These are phyloP conservation scores for Mycena vitilis DNA, from an alignment of 768 basidiomycete genomes.

Conservation along the genomic window DNA sequence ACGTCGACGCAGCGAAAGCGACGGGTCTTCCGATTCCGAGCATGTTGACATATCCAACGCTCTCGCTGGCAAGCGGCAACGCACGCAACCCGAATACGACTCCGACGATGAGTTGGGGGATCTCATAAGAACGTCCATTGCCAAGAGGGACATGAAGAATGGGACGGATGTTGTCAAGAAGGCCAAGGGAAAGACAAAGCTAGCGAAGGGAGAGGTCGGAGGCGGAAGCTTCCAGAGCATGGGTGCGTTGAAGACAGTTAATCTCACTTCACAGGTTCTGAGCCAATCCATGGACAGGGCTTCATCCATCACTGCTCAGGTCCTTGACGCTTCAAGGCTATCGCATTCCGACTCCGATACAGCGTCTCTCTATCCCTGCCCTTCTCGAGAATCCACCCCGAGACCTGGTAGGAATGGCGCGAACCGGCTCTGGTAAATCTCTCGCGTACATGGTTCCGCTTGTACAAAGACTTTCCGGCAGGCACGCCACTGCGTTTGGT, in stretches of 20 bases:
- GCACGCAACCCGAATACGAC: slow-evolving; percentile 39
- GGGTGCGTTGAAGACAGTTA: slow-evolving; percentile 62
- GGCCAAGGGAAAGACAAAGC: slow-evolving; percentile 76
- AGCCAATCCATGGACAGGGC: slow-evolving; percentile 57
- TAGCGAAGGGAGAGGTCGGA: slow-evolving; percentile 82
- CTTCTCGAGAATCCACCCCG: slow-evolving; percentile 86
- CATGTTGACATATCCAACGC: slow-evolving; percentile 75
- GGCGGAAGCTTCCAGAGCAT: slow-evolving; percentile 97
- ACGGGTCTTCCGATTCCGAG: slow-evolving; percentile 43
- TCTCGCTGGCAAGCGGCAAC: slow-evolving; percentile 61
- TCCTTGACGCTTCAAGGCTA: slow-evolving; percentile 93
- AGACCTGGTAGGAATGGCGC: slow-evolving; percentile 97
- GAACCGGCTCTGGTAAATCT: slow-evolving; percentile 98
- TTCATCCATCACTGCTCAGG: slow-evolving; percentile 85
- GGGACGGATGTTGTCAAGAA: slow-evolving; percentile 85
- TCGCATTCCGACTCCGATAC: slow-evolving; percentile 95
- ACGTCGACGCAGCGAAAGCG: slow-evolving; percentile 31
- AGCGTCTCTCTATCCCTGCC: slow-evolving; percentile 88
- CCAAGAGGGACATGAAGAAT: slow-evolving; percentile 77
- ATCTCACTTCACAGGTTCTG: slow-evolving; percentile 23
- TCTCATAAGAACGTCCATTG: slow-evolving; percentile 76
- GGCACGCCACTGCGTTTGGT: slow-evolving; percentile 84
- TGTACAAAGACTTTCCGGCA: slow-evolving; percentile 84
- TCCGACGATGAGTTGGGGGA: slow-evolving; percentile 63
- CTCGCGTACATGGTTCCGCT: slow-evolving; percentile 96